Evolutionary conservation across 192 early-diverging fungal species (phyloP).

Genomic region (Martensiomyces pterosporus): DNA sequence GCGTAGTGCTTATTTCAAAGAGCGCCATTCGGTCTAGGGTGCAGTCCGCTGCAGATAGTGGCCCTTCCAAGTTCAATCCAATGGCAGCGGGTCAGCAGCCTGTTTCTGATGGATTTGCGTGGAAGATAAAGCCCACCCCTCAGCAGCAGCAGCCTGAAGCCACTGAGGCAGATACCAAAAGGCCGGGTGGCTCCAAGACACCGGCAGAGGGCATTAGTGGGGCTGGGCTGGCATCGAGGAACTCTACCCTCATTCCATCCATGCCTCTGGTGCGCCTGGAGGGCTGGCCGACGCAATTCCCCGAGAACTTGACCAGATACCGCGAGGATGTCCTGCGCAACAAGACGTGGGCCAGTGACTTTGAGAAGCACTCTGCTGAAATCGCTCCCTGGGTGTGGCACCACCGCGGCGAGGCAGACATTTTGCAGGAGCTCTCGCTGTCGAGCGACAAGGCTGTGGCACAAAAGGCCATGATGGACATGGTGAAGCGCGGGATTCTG

Average conservation of each 20-base stretch:
- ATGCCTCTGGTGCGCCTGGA: constrained; percentile 18
- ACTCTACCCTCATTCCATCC: too few relatives aligned
- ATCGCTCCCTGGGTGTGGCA: constrained; percentile 54
- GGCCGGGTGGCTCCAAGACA: too few relatives aligned
- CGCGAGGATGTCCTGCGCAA: constrained; percentile 13
- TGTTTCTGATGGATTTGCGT: background rate
- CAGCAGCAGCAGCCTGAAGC: background rate
- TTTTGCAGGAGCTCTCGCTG: constrained; percentile 1
- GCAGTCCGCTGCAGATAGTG: too few relatives aligned
- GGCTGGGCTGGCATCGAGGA: too few relatives aligned
- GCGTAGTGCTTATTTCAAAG: constrained; percentile 15
- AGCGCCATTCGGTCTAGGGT: constrained; percentile 4
- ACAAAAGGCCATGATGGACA: constrained; percentile 4
- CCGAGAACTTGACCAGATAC: constrained; percentile 21
- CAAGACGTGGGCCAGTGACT: constrained; percentile 8
- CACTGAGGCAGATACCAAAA: background rate
- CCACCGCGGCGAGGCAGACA: constrained; percentile 33
- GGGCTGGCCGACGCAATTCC: constrained; percentile 43
- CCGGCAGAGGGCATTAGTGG: too few relatives aligned
- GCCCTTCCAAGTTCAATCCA: too few relatives aligned
- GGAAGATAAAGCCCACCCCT: constrained; percentile 1
- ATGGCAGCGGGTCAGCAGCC: background rate
- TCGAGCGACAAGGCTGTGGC: background rate
- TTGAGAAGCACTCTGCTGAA: constrained; percentile 27
- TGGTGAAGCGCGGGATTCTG: constrained; percentile 16